These are phyloP conservation scores for Colletotrichum zoysiae DNA, from an alignment of 2,329 filamentous ascomycete genomes.

Conservation along the genomic window DNA sequence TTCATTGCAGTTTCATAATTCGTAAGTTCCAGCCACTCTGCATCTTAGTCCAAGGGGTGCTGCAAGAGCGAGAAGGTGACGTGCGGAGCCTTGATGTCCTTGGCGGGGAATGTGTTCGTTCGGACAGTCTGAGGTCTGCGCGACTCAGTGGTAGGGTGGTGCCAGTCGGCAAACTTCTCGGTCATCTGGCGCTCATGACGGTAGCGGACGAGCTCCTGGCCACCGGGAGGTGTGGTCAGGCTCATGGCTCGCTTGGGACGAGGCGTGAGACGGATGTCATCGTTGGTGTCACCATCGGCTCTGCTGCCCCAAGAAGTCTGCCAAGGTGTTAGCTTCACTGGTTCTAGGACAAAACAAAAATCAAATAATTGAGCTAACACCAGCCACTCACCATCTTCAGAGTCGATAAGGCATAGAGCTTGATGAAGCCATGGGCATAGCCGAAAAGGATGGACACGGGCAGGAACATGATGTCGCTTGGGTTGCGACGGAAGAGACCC, in stretches of 20 bases:
- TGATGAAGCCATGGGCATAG: conserved; percentile 93
- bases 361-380: not conserved
- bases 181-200: conserved; percentile 57
- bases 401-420: conserved; percentile 87
- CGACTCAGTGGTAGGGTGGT: conserved; percentile 25
- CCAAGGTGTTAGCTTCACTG: conserved; percentile 19
- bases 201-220: conserved; percentile 60
- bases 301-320: conserved; percentile 97
- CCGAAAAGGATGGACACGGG: conserved; percentile 92
- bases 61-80: conserved; percentile 39
- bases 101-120: conserved; percentile 38
- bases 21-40: conserved; percentile 23
- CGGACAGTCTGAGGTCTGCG: conserved; percentile 39
- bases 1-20: conserved; percentile 40
- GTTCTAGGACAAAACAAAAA: not conserved
- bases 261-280: conserved; percentile 75
- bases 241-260: conserved; percentile 57
- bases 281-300: conserved; percentile 89
- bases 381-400: conserved; percentile 79
- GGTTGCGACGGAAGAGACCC: conserved; percentile 87
- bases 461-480: conserved; percentile 82
- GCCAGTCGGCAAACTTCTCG: conserved; percentile 43
- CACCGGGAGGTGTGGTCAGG: conserved; percentile 59
- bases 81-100: conserved; percentile 37
- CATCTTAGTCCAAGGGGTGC: conserved; percentile 20